Evolutionary conservation across 1,139 yeast genomes (phyloP).

Genomic region (Saccharomyces pastorianus): DNA sequence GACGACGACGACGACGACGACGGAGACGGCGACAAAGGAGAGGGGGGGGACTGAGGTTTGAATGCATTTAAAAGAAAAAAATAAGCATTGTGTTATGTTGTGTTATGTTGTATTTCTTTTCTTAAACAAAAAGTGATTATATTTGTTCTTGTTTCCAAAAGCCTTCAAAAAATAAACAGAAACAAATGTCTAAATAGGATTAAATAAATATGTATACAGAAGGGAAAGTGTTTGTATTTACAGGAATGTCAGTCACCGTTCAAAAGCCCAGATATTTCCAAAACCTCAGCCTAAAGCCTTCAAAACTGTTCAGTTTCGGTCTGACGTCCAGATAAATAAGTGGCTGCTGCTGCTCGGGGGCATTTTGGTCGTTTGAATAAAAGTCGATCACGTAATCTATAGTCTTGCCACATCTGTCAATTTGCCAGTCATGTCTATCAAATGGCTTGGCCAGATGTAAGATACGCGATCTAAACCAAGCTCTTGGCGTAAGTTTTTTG

Average conservation of each 20-base stretch:
- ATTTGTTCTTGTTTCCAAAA: not conserved
- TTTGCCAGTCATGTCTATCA: slow-evolving; percentile 93
- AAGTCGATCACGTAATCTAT: slow-evolving; percentile 92
- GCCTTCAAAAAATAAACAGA: not conserved
- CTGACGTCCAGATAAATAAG: slow-evolving; percentile 80
- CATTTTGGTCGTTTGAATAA: slow-evolving; percentile 46
- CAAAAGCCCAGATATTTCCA: slow-evolving; percentile 48
- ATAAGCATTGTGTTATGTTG: not conserved
- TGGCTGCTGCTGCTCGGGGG: slow-evolving; percentile 36
- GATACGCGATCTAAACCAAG: slow-evolving; percentile 57
- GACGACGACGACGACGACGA: not conserved
- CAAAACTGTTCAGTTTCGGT: slow-evolving; percentile 75
- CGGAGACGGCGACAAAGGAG: slow-evolving; percentile 3
- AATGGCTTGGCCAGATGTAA: slow-evolving; percentile 72
- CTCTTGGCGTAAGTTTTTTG: slow-evolving; percentile 78
- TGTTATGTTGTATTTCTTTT: not conserved
- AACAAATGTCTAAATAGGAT: not conserved
- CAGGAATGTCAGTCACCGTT: not conserved
- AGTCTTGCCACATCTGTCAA: slow-evolving; percentile 74
- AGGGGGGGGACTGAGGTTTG: not conserved
- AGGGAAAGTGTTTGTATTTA: not conserved
- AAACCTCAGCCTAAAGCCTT: slow-evolving; percentile 68
- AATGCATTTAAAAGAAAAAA: not conserved
- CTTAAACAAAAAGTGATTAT: not conserved
- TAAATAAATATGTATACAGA: not conserved